Evolutionary conservation across 208 protist genomes (phyloP).

Genomic region (Borovskyia barvae): DNA sequence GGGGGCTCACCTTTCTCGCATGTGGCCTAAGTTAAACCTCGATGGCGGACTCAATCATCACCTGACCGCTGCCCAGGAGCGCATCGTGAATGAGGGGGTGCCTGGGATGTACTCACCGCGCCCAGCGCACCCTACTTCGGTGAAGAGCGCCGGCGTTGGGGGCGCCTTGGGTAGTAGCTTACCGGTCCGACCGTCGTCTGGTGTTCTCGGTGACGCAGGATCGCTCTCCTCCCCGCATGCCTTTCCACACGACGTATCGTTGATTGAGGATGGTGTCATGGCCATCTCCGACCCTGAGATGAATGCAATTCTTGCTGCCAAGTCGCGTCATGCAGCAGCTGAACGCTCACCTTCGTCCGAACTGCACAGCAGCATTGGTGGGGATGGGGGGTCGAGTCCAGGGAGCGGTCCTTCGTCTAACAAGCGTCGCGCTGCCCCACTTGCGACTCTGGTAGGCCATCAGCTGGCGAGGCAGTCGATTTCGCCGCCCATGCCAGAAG

Average conservation of each 20-base stretch:
- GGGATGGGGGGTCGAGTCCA: constrained; percentile 1
- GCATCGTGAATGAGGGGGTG: constrained; percentile 31
- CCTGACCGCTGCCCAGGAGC: constrained; percentile 37
- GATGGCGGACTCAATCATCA: constrained; percentile 52
- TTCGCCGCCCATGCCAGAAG: no score
- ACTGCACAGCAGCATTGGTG: constrained; percentile 4
- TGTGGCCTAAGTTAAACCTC: constrained; percentile 47
- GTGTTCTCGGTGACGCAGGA: not conserved
- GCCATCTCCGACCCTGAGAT: constrained; percentile 38
- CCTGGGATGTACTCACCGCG: constrained; percentile 48
- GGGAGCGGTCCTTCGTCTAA: no score
- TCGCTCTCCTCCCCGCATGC: constrained; percentile 19
- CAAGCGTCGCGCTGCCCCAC: constrained; percentile 33
- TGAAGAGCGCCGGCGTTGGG: not conserved
- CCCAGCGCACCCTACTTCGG: not conserved
- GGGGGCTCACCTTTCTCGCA: not conserved
- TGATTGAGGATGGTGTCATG: constrained; percentile 26
- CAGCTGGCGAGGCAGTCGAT: constrained; percentile 42
- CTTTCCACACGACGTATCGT: constrained; percentile 13
- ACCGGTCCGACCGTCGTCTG: not conserved
- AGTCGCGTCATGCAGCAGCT: constrained; percentile 17
- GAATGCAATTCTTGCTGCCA: constrained; percentile 25
- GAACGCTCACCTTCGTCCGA: constrained; percentile 22
- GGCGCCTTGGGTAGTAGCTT: not conserved
- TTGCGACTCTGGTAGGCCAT: constrained; percentile 61